Evolutionary conservation across 2,329 filamentous ascomycete species (phyloP), one percentile per base, ranked within the genome.

Genomic region (Beauveria medogensis): DNA sequence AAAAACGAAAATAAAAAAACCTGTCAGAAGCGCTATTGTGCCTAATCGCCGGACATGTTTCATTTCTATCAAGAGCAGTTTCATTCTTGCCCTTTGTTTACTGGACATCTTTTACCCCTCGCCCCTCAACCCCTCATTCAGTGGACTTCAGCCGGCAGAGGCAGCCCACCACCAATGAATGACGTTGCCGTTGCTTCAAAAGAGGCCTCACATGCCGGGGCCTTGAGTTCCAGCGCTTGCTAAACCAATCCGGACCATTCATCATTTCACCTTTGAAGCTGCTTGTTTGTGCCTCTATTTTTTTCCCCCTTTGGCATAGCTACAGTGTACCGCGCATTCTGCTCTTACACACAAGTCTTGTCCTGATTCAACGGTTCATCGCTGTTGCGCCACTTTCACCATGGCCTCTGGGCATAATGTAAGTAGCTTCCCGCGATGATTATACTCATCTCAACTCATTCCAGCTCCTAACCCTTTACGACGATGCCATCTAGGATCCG

Each of bases 401-500:
- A 80, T 80, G 77, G 70, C 77, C 10, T 77, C 77, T 5, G 73
- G 77, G 66, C 76, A 78, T 63, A 76, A 78, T 71, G 77, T 78
- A 69, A 51, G 65, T 52, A 5, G 65, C 66, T 65, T 22, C 20
- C 18, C 34, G 3, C 18, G 12, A 40, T 26, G 8, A 24, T 37
- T 2, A 22, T 12, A 18, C 47, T 53, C 16, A 20, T 12, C 16
- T 20, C n/a, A 5, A 12, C 24, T 14, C 7, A n/a, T 5, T 20
- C 3, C 14, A 20, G 53, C 34, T 5, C 5, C 44, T 40, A 37
- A 47, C 2, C 43, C 12, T 40, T 28, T 7, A 6, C 7, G 28
- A 47, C 14, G n/a, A 47, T 37, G 9, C 22, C 37, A 3, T 52
- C 24, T 18, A 82, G 80, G 85, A 88, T 65, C 85, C 85, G 46